These are phyloP conservation scores for Panus rudis DNA, from an alignment of 768 basidiomycete species.

Conservation along the genomic window DNA sequence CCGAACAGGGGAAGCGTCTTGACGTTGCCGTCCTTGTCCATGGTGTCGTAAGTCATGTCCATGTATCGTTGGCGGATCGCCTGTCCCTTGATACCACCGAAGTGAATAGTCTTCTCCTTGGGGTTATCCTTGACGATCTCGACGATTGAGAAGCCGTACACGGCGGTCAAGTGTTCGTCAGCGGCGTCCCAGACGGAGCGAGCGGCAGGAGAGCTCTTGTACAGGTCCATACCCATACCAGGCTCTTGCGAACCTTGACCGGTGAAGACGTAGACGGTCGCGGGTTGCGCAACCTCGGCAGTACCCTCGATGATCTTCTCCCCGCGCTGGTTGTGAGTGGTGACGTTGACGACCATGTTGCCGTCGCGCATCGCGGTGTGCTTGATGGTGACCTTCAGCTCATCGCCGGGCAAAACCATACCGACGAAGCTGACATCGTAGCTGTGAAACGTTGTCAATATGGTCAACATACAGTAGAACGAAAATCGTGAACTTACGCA, in stretches of 20 bases:
- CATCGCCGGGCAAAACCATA: slow-evolving; percentile 91
- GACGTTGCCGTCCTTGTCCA: slow-evolving; percentile 93
- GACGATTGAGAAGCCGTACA: slow-evolving; percentile 97
- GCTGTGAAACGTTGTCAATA: slow-evolving; percentile 29
- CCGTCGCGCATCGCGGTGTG: slow-evolving; percentile 91
- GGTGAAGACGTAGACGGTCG: slow-evolving; percentile 95
- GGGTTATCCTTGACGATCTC: slow-evolving; percentile 99
- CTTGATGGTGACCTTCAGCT: slow-evolving; percentile 78
- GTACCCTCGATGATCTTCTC: slow-evolving; percentile 91
- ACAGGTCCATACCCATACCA: slow-evolving; percentile 99
- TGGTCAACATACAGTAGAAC: slow-evolving; percentile 2
- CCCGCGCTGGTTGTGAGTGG: slow-evolving; percentile 75
- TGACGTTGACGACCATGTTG: slow-evolving; percentile 85
- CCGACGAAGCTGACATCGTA: slow-evolving; percentile 96
- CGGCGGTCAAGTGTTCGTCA: slow-evolving; percentile 85
- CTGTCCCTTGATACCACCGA: slow-evolving; percentile 98
- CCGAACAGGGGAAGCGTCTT: slow-evolving; percentile 95
- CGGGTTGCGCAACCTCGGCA: slow-evolving; percentile 88
- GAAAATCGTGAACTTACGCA: slow-evolving; percentile 46
- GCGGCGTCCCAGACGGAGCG: slow-evolving; percentile 97
- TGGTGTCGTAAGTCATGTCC: slow-evolving; percentile 97
- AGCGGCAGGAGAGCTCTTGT: slow-evolving; percentile 87
- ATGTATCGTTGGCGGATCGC: slow-evolving; percentile 98
- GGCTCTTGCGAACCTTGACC: slow-evolving; percentile 97
- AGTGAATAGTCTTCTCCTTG: slow-evolving; percentile 96